Evolutionary conservation across 495 filamentous ascomycete species (phyloP).

Genomic region (Trichoderma asperelloides): DNA sequence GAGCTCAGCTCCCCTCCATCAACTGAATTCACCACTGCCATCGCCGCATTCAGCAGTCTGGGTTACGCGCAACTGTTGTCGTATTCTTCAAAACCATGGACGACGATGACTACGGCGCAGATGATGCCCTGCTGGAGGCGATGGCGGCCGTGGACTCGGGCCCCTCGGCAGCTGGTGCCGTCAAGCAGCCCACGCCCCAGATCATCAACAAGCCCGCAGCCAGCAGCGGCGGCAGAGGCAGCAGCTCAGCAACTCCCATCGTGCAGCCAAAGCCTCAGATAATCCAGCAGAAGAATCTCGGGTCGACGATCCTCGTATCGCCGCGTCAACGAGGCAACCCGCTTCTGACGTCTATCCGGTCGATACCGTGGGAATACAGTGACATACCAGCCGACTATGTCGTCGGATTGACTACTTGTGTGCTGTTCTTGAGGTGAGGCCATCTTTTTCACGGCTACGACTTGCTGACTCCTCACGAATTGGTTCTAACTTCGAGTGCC

Average conservation of each 20-base stretch:
- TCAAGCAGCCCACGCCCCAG: slow-evolving; percentile 36
- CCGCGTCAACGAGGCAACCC: slow-evolving; percentile 88
- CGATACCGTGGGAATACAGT: slow-evolving; percentile 91
- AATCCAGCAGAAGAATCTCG: slow-evolving; percentile 54
- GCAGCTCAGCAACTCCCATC: slow-evolving; percentile 40
- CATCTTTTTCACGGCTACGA: not conserved
- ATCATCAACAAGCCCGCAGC: slow-evolving; percentile 32
- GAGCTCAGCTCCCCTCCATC: not conserved
- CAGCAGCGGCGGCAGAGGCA: slow-evolving; percentile 22
- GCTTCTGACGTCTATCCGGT: slow-evolving; percentile 69
- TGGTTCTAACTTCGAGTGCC: not conserved
- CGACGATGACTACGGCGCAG: slow-evolving; percentile 53
- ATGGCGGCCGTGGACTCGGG: slow-evolving; percentile 23
- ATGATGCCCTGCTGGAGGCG: slow-evolving; percentile 48
- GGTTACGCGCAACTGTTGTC: not conserved
- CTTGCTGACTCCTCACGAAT: not conserved
- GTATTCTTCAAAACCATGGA: slow-evolving; percentile 22
- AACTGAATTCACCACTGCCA: not conserved
- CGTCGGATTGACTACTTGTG: slow-evolving; percentile 79
- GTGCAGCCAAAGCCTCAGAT: slow-evolving; percentile 84
- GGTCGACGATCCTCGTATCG: slow-evolving; percentile 78
- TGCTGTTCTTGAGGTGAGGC: slow-evolving; percentile 59
- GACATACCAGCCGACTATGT: slow-evolving; percentile 92
- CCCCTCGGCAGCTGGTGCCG: slow-evolving; percentile 23
- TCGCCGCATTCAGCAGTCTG: not conserved